Evolutionary conservation across 2,329 filamentous ascomycete genomes (phyloP).

Genomic region (Colletotrichum truncatum): DNA sequence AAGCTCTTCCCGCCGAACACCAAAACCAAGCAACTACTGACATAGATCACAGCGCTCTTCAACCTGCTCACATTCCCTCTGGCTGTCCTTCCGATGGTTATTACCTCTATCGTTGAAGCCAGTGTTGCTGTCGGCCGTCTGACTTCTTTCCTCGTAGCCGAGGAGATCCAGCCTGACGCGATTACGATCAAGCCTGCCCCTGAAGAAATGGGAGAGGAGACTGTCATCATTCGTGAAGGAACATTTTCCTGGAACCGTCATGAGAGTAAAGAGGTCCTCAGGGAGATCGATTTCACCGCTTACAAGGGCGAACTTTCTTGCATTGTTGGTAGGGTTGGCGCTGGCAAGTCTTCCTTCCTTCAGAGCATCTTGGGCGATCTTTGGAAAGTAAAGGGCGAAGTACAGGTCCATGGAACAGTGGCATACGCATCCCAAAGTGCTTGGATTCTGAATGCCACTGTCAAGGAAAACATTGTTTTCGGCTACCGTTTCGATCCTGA

Average conservation of each 20-base stretch:
- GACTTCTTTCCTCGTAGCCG: conserved; percentile 84
- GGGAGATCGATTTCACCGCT: conserved; percentile 87
- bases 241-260: conserved; percentile 96
- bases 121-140: conserved; percentile 90
- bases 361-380: conserved; percentile 90
- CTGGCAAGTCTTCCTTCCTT: conserved; percentile 93
- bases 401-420: conserved; percentile 81
- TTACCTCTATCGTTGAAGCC: conserved; percentile 94
- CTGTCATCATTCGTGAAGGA: conserved; percentile 82
- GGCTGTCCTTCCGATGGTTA: conserved; percentile 95
- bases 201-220: conserved; percentile 83
- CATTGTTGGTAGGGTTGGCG: conserved; percentile 91
- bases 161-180: conserved; percentile 90
- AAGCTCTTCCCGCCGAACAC: background rate
- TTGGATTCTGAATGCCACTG: conserved; percentile 98
- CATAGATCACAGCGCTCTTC: conserved; percentile 75
- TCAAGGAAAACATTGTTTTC: conserved; percentile 97
- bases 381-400: conserved; percentile 87
- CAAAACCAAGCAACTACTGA: background rate
- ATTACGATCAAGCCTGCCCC: conserved; percentile 76
- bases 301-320: conserved; percentile 94
- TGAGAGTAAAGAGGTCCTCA: conserved; percentile 74
- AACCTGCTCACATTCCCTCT: conserved; percentile 96
- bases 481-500: conserved; percentile 92
- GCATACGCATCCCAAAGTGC: conserved; percentile 93